Percentiles rank a stretch among this genome's conserved stretches.
phyloP scores from a whole-genome alignment of 352 stramenopile genomes.

The Achlya hypogyna region DNA sequence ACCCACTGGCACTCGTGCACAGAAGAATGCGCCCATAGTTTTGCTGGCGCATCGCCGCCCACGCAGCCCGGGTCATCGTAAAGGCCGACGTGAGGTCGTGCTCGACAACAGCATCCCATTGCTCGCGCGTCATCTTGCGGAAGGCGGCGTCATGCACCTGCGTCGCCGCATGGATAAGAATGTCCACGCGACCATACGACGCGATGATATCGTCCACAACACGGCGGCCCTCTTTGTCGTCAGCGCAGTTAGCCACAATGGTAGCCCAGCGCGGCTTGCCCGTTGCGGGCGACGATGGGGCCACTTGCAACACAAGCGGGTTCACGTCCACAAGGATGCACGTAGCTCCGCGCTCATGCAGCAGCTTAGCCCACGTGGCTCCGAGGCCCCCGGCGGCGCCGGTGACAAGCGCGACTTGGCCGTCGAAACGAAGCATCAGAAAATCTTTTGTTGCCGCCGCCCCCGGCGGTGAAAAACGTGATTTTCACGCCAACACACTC shows the following conservation, averaged over 20 bases:
- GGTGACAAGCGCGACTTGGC: slow-evolving; percentile 15
- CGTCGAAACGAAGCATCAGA: slow-evolving; percentile 9
- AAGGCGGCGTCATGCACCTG: slow-evolving; percentile 66
- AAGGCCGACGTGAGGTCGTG: slow-evolving; percentile 26
- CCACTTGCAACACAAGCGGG: background rate
- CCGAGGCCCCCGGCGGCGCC: slow-evolving; percentile 13
- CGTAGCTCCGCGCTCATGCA: background rate
- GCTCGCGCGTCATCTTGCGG: slow-evolving; percentile 54
- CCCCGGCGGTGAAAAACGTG: background rate
- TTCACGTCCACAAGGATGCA: slow-evolving; percentile 14
- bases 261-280: background rate
- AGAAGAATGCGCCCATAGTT: slow-evolving; percentile 68
- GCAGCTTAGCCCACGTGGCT: background rate
- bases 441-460: background rate
- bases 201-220: slow-evolving; percentile 8
- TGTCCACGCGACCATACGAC: slow-evolving; percentile 2
- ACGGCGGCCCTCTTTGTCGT: background rate
- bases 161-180: slow-evolving; percentile 27
- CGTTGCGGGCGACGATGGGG: background rate
- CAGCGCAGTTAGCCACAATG: slow-evolving; percentile 8
- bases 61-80: slow-evolving; percentile 50
- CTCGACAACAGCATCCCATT: slow-evolving; percentile 31
- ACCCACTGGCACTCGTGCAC: slow-evolving; percentile 46
- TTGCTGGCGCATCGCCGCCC: slow-evolving; percentile 58
- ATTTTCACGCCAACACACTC: background rate